A percentile compares a stretch with the other conserved stretches of the same genome.
Conservation (phyloP, 1,284 basidiomycete genomes). For the Cutaneotrichosporon arboriforme region DNA sequence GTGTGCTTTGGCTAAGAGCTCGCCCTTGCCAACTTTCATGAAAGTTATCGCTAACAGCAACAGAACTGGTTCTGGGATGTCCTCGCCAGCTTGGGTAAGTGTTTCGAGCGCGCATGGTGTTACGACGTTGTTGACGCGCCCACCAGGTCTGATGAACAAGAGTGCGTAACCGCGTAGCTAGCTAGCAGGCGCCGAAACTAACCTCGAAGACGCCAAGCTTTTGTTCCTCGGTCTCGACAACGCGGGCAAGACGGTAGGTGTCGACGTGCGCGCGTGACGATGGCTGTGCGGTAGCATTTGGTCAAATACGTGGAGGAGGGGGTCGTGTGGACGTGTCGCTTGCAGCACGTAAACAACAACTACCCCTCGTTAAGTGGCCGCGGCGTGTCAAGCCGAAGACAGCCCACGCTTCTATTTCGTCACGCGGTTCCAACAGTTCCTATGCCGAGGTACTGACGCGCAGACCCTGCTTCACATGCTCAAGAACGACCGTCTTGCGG, state of each 20-base stretch:
- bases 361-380: too few relatives aligned
- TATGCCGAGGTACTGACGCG: too few relatives aligned
- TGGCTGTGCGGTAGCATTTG: not conserved
- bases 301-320: too few relatives aligned
- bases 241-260: slow-evolving; percentile 93
- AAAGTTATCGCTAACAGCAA: slow-evolving; percentile 2
- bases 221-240: slow-evolving; percentile 98
- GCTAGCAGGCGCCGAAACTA: not conserved
- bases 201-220: slow-evolving; percentile 70
- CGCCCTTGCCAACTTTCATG: too few relatives aligned
- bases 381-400: too few relatives aligned
- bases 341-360: too few relatives aligned
- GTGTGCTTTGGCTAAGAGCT: too few relatives aligned
- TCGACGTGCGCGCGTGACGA: not conserved
- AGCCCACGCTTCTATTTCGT: too few relatives aligned
- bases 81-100: slow-evolving; percentile 78
- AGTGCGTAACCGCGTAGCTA: slow-evolving; percentile 50
- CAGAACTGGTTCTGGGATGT: slow-evolving; percentile 91
- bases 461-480: slow-evolving; percentile 99
- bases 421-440: not conserved
- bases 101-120: too few relatives aligned
- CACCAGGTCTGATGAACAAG: slow-evolving; percentile 87
- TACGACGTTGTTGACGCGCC: slow-evolving; percentile 2
- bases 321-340: not conserved
- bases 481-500: slow-evolving; percentile 98